These are phyloP conservation scores for Agrocybe praecox DNA, from an alignment of 768 basidiomycete genomes.

Conservation along the genomic window DNA sequence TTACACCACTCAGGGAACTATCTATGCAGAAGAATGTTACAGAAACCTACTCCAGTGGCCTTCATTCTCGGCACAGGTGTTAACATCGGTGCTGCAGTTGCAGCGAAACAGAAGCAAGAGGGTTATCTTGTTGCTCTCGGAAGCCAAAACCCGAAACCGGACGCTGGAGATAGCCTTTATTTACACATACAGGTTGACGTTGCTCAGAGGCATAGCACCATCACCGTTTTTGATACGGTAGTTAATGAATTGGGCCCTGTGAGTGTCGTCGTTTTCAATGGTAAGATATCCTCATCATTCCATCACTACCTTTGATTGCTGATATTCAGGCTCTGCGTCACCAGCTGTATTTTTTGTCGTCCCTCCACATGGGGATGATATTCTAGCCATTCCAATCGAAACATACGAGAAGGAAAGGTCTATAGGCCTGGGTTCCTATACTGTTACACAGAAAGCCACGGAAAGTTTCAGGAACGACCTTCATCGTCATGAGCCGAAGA, in stretches of 20 bases:
- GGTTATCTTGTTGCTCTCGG: constrained; percentile 32
- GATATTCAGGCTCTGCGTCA: neutral
- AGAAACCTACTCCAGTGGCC: constrained; percentile 19
- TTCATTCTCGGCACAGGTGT: constrained; percentile 31
- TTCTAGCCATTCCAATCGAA: constrained; percentile 24
- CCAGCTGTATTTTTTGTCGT: constrained; percentile 16
- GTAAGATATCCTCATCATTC: constrained; percentile 20
- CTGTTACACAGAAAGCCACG: constrained; percentile 28
- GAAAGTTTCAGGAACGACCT: constrained; percentile 22
- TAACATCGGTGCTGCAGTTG: constrained; percentile 25
- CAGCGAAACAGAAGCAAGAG: constrained; percentile 20
- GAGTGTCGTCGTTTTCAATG: constrained; percentile 50
- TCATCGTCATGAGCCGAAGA: constrained; percentile 25
- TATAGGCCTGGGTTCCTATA: constrained; percentile 20
- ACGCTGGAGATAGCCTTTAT: constrained; percentile 12
- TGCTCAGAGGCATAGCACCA: constrained; percentile 30
- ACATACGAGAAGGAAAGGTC: constrained; percentile 13
- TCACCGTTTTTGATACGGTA: constrained; percentile 36
- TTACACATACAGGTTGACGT: constrained; percentile 42
- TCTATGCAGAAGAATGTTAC: no score
- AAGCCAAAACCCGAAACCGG: constrained; percentile 24
- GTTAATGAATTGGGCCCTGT: constrained; percentile 39
- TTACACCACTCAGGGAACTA: no score
- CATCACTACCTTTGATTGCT: neutral
- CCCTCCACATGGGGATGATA: constrained; percentile 17